Base-by-base conservation (phyloP, 2,329 filamentous ascomycete genomes). In the Colletotrichum sp. region DNA sequence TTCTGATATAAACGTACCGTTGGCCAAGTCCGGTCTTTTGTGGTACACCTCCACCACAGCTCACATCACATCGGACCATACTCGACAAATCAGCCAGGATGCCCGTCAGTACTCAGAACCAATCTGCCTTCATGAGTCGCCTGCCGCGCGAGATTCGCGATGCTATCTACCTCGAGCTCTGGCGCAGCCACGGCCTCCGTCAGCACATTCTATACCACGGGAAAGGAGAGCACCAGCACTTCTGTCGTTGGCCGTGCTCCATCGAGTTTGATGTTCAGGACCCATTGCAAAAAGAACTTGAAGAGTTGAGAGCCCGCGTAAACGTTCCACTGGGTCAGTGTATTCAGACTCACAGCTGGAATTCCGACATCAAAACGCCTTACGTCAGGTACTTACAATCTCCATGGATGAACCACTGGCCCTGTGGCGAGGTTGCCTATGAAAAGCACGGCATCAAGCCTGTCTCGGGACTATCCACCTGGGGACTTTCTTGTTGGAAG, bases 161-260 rank as follows among this genome's bases (percentile, higher is more conserved):
- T 24, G 26, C 74, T 3, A 78, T 78, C 6, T 78, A 78, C n/a
- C 49, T 75, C 30, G 70, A 78, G 49, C 15, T 77, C 18, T 78
- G 78, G 78, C 71, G 76, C 12, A 16, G 36, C 1, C 10, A 2
- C 2, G 76, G 74, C 4, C 60, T 72, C 5, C 71, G 71, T 16
- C 77, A 78, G 10, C 74, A 78, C 8, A 75, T 78, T 5, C 8
- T 78, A 1, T 73, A 32, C 3, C 77, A 78, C 18, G 30, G 60
- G 0, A 2, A 28, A 18, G 1, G 0, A 5, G 18, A 8, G 8
- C 7, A 62, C 36, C 21, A 30, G 1, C 73, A 78, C 24, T 75
- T 75, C 32, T 78, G 76, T 8, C 71, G n/a, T 7, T 78, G 76
- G 76, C 36, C 71, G 21, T 78, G 76, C 34, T 75, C 65, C 0